Evolutionary conservation across 148 eudicot species (phyloP), one percentile per base, ranked within the genome.

Genomic region (Persicaria tinctoria): DNA sequence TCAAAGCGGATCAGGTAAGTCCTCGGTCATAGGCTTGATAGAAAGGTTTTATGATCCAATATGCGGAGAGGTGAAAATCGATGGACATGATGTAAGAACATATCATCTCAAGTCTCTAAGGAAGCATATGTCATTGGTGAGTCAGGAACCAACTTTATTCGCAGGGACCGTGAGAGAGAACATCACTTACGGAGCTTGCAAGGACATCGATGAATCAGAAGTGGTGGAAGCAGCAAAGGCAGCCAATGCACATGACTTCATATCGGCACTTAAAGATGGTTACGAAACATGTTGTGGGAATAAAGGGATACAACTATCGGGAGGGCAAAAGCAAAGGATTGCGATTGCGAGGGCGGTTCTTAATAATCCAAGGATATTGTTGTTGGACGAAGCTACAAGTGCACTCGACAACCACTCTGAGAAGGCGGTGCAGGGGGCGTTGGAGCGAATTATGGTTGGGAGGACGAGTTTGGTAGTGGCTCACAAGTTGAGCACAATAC

Each of bases 281-380:
- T 60, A 60, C 10, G 7, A 60, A 12, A 60, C 66, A 60, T 60
- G 32, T 9, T 60, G 66, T 23, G 66, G 66, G 0, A 13, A 60
- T 3, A 60, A 60, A 60, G 66, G 66, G 38, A 11, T 60, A 23
- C 66, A 60, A 60, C 7, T 60, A 13, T 60, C 66, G 4, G 38
- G 38, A 60, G 66, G 66, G 18, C 66, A 76, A 46, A 77, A 80
- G 45, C 82, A 76, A 72, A 53, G 82, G 6, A 76, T 80, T n/a
- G 82, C 82, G 5, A 80, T 80, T 23, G 79, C 79, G 3, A 64
- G 82, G 10, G 82, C 79, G 0, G 64, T 76, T 46, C 68, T 80
- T 55, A 76, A 70, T 16, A 80, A 73, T 47, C 79, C 82, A 0
- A 46, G 68, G 7, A 44, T 80, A 8, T 68, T 80, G 56, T 48